These are phyloP conservation scores for Thielaviopsis punctulata DNA, from an alignment of 2,329 filamentous ascomycete species.

Conservation along the genomic window DNA sequence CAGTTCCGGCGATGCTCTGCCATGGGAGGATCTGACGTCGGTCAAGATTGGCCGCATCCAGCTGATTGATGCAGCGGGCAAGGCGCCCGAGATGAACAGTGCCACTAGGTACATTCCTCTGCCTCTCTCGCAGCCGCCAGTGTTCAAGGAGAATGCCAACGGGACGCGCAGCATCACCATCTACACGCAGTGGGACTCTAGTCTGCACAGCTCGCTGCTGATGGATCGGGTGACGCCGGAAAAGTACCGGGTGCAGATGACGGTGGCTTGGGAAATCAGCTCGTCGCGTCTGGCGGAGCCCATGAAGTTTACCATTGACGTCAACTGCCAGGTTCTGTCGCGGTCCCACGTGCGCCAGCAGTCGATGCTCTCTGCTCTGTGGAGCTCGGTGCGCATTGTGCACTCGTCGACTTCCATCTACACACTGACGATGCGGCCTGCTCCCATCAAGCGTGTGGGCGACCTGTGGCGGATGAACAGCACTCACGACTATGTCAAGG, in stretches of 20 bases:
- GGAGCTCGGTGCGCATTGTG: conserved; percentile 69
- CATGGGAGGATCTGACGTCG: conserved; percentile 69
- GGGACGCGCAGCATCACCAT: conserved; percentile 77
- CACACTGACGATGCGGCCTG: conserved; percentile 68
- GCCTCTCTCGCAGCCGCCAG: conserved; percentile 59
- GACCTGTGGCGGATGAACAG: conserved; percentile 96
- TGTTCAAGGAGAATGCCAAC: conserved; percentile 71
- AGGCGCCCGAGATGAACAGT: conserved; percentile 61
- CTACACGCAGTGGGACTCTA: conserved; percentile 92
- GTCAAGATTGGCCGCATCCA: conserved; percentile 68
- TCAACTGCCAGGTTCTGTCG: conserved; percentile 69
- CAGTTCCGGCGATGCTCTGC: conserved; percentile 70
- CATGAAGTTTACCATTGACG: conserved; percentile 69
- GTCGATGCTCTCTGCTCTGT: conserved; percentile 74
- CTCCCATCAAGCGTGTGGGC: conserved; percentile 76
- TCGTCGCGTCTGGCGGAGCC: conserved; percentile 74
- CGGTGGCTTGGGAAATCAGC: conserved; percentile 68
- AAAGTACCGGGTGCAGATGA: conserved; percentile 79
- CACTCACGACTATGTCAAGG: conserved; percentile 87
- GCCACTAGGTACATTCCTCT: conserved; percentile 50
- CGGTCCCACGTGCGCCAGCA: conserved; percentile 71
- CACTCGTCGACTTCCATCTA: conserved; percentile 79
- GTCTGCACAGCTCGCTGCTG: conserved; percentile 75
- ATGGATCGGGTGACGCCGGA: conserved; percentile 90
- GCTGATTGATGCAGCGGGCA: conserved; percentile 69